phyloP scores from a whole-genome alignment of 164 flowering plant species.

The Umbellularia californica region DNA sequence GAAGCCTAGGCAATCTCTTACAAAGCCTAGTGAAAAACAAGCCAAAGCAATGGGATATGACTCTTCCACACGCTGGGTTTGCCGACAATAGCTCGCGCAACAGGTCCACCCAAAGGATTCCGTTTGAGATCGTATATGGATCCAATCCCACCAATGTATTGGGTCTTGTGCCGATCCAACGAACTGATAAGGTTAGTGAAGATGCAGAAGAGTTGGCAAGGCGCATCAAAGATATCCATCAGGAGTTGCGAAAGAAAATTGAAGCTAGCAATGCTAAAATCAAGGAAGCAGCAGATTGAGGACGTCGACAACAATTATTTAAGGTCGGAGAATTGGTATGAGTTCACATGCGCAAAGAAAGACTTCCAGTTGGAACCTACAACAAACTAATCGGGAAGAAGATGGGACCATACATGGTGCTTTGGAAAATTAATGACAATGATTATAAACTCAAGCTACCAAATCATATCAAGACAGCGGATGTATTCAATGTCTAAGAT shows the following conservation, averaged over 20 bases:
- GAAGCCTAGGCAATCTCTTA: neutral
- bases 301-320: neutral
- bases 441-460: neutral
- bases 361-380: neutral
- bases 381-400: neutral
- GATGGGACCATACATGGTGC: neutral
- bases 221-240: neutral
- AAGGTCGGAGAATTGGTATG: neutral
- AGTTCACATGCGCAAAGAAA: neutral
- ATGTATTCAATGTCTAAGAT: neutral
- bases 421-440: neutral
- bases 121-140: slow-evolving; percentile 1
- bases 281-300: neutral
- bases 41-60: neutral
- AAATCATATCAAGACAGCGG: neutral
- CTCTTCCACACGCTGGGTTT: neutral
- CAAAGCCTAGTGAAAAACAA: neutral
- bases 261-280: neutral
- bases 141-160: neutral
- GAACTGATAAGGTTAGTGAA: neutral
- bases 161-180: neutral
- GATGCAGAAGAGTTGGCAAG: neutral
- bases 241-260: neutral
- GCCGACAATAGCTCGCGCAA: neutral
- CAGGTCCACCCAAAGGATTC: neutral